Percentiles rank a stretch among this genome's conserved stretches.
These are phyloP conservation scores for Setomelanomma holmii DNA, from an alignment of 2,329 filamentous ascomycete species.

Conservation along the genomic window DNA sequence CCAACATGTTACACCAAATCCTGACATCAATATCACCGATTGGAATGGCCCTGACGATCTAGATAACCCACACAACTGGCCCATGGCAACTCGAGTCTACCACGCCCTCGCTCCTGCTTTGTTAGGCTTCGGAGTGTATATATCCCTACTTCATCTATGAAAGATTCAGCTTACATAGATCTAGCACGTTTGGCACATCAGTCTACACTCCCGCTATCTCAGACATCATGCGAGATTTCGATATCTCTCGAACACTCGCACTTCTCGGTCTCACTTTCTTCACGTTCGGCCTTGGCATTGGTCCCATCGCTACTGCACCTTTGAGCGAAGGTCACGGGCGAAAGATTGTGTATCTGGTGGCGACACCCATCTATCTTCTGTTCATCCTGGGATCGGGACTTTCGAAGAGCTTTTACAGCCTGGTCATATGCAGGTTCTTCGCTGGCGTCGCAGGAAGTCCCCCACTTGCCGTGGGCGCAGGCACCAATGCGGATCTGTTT, in stretches of 20 bases:
- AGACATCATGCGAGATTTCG: slow-evolving; percentile 61
- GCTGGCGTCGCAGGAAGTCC: slow-evolving; percentile 74
- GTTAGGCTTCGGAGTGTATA: slow-evolving; percentile 47
- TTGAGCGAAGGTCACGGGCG: slow-evolving; percentile 66
- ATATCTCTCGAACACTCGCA: slow-evolving; percentile 61
- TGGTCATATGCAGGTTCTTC: slow-evolving; percentile 69
- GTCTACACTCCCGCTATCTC: slow-evolving; percentile 59
- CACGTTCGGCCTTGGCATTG: slow-evolving; percentile 65
- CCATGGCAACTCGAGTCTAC: slow-evolving; percentile 35
- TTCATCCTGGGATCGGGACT: slow-evolving; percentile 65
- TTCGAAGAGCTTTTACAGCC: slow-evolving; percentile 57
- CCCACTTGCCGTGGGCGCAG: slow-evolving; percentile 54
- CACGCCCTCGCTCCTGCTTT: slow-evolving; percentile 44
- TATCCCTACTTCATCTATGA: not conserved
- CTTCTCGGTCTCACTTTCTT: slow-evolving; percentile 68
- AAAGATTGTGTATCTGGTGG: slow-evolving; percentile 58
- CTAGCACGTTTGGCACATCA: slow-evolving; percentile 62
- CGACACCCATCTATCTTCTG: slow-evolving; percentile 57
- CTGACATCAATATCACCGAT: slow-evolving; percentile 12
- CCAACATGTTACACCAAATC: not conserved
- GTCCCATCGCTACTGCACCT: slow-evolving; percentile 66
- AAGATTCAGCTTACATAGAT: not conserved
- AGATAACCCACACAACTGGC: slow-evolving; percentile 51
- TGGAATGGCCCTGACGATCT: slow-evolving; percentile 45
- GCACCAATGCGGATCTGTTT: slow-evolving; percentile 52